A percentile compares a stretch with the other conserved stretches of the same genome.
Conservation (phyloP, 2,329 filamentous ascomycete species). For the Chaetomium sp. region DNA sequence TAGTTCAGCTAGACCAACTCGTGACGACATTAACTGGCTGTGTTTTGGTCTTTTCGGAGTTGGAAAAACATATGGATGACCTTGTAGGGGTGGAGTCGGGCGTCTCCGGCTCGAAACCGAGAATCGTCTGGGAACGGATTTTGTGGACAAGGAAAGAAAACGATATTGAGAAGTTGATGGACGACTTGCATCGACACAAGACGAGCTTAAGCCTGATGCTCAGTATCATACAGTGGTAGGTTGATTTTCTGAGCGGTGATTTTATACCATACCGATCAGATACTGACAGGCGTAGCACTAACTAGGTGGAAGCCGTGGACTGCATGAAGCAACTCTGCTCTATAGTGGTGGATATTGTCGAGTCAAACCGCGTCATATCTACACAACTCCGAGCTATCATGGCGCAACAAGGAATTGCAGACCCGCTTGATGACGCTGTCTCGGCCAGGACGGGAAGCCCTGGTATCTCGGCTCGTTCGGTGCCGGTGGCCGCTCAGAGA, state of each 20-base stretch:
- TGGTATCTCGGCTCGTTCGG: neutral
- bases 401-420: neutral
- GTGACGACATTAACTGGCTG: neutral
- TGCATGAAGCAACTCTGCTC: neutral
- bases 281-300: neutral
- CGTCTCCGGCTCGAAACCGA: neutral
- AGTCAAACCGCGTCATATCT: neutral
- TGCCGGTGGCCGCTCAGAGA: neutral
- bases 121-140: neutral
- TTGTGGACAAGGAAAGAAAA: neutral
- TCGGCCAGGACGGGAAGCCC: neutral
- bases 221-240: neutral
- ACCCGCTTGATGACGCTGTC: neutral
- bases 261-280: neutral
- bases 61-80: neutral
- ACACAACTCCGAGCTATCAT: neutral
- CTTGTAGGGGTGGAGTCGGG: neutral
- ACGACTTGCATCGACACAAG: neutral
- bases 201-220: neutral
- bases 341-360: neutral
- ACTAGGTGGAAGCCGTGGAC: neutral
- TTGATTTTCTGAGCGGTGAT: neutral
- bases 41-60: neutral
- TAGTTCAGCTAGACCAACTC: neutral
- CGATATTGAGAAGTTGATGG: neutral